phyloP scores from a whole-genome alignment of 257 asterid species.

The Solanum dulcamara region DNA sequence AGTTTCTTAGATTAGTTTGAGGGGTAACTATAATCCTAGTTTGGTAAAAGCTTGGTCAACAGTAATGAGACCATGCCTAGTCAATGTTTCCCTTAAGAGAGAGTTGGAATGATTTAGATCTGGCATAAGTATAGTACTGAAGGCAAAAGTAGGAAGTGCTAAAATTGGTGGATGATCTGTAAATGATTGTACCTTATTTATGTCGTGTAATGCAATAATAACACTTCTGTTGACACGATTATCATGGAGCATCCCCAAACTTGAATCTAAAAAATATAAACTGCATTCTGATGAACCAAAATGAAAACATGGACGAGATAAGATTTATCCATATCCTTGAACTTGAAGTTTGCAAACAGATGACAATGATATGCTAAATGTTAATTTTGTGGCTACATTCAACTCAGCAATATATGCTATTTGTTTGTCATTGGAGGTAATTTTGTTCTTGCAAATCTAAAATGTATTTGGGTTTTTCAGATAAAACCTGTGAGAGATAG shows the following conservation, averaged over 20 bases:
- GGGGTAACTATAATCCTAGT: background rate
- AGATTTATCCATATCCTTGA: background rate
- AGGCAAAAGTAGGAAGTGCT: background rate
- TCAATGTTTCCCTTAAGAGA: background rate
- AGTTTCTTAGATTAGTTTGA: background rate
- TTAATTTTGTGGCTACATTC: background rate
- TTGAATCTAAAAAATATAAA: background rate
- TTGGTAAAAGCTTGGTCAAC: background rate
- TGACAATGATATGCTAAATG: background rate
- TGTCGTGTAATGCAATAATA: background rate
- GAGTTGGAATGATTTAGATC: background rate
- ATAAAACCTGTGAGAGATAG: constrained; percentile 93
- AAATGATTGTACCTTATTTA: background rate
- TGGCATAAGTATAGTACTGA: background rate
- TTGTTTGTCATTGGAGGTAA: background rate
- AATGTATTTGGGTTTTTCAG: constrained; percentile 23
- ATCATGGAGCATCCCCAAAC: background rate
- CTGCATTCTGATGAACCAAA: background rate
- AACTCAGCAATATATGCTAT: background rate
- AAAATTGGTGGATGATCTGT: background rate
- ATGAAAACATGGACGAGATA: background rate
- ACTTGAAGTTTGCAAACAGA: background rate
- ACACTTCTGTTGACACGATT: background rate
- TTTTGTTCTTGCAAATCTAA: background rate
- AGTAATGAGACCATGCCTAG: background rate